Evolutionary conservation across 305 asterid species (phyloP).

Genomic region (Salvia sclarea): DNA sequence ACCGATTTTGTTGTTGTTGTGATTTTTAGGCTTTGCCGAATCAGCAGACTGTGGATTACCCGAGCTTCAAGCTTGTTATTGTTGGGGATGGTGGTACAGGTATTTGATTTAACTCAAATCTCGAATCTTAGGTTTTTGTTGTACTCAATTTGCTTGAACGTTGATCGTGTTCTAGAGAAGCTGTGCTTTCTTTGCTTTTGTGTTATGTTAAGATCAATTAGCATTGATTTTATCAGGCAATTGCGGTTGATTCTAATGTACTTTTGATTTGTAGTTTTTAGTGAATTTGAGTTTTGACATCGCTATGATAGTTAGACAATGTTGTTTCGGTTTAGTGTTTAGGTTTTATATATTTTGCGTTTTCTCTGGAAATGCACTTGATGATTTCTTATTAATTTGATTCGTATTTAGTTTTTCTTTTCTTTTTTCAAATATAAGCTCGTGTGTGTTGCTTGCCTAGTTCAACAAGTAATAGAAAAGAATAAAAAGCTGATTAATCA

Average conservation of each 20-base stretch:
- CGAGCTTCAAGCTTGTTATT: conserved; percentile 71
- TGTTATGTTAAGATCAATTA: background rate
- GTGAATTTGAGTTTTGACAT: background rate
- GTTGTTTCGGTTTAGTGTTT: background rate
- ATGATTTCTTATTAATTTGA: background rate
- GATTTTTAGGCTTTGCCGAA: conserved; percentile 62
- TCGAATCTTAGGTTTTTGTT: conserved; percentile 8
- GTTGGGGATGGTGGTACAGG: conserved; percentile 86
- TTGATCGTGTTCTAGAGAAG: background rate
- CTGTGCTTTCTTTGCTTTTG: background rate
- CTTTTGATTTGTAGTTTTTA: background rate
- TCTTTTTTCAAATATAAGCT: too few species aligned
- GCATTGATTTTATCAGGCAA: background rate
- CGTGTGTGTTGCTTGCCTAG: background rate
- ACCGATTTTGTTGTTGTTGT: background rate
- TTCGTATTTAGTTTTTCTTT: background rate
- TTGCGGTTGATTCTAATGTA: background rate
- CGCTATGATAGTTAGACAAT: background rate
- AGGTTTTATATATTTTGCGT: conserved; percentile 5
- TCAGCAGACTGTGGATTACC: conserved; percentile 75
- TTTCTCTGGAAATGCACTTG: background rate
- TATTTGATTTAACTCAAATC: conserved; percentile 22
- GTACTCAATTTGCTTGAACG: too few species aligned
- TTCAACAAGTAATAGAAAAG: background rate
- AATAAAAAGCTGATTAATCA: background rate